These are phyloP conservation scores for Prunus yedoensis DNA, from an alignment of 331 rosid species.

Conservation along the genomic window DNA sequence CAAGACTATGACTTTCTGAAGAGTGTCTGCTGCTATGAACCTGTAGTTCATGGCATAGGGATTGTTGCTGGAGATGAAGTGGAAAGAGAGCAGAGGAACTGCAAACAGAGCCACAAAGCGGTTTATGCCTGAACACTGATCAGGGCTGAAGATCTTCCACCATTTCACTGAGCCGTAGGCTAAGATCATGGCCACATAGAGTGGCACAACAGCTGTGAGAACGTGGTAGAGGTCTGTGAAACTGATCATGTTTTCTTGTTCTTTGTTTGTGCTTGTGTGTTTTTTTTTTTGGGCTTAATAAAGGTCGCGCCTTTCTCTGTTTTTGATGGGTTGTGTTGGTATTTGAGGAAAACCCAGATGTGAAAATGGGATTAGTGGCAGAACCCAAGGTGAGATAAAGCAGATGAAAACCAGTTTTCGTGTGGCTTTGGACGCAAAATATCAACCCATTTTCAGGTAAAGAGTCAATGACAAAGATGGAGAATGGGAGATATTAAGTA, in stretches of 20 bases:
- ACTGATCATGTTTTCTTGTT: conserved; percentile 46
- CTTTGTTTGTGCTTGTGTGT: background rate
- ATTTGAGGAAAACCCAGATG: background rate
- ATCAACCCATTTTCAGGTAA: conserved; percentile 19
- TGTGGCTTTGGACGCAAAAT: background rate
- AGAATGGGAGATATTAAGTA: too few species aligned
- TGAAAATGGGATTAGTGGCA: background rate
- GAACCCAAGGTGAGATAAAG: background rate
- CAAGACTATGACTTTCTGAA: conserved; percentile 58
- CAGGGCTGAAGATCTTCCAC: conserved; percentile 87
- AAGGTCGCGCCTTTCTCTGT: background rate
- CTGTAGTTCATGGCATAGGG: conserved; percentile 74
- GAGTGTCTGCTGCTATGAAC: conserved; percentile 74
- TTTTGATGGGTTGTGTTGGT: background rate
- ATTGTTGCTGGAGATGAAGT: conserved; percentile 76
- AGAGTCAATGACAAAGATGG: background rate
- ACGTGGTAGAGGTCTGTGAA: conserved; percentile 74
- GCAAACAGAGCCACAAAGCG: conserved; percentile 83
- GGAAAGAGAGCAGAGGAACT: conserved; percentile 79
- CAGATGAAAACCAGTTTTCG: background rate
- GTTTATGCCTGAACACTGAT: conserved; percentile 85
- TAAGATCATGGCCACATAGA: conserved; percentile 79
- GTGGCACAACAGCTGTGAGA: conserved; percentile 84
- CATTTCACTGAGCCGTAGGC: conserved; percentile 86
- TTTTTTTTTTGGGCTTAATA: background rate